Evolutionary conservation across 2,329 filamentous ascomycete species (phyloP).

Genomic region (Periconia sp.): DNA sequence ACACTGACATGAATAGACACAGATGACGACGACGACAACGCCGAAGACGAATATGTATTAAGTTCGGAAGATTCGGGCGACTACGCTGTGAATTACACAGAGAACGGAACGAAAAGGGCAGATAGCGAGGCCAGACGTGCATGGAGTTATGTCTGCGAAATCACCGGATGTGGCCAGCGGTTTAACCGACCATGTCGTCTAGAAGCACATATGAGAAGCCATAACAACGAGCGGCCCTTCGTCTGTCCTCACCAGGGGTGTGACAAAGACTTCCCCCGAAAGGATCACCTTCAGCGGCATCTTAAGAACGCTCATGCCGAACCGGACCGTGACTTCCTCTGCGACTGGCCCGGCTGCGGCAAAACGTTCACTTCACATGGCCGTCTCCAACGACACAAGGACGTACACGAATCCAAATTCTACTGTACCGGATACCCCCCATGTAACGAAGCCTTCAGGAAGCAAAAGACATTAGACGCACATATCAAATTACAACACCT

Average conservation of each 20-base stretch:
- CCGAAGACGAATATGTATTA: neutral
- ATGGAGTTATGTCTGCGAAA: constrained; percentile 77
- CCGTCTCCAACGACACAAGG: constrained; percentile 72
- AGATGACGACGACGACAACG: neutral
- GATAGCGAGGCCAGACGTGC: constrained; percentile 54
- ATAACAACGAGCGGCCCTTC: constrained; percentile 82
- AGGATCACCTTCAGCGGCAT: constrained; percentile 84
- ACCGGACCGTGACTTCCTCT: constrained; percentile 66
- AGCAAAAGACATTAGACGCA: constrained; percentile 80
- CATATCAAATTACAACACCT: constrained; percentile 80
- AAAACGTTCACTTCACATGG: constrained; percentile 83
- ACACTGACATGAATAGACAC: neutral
- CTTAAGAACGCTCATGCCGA: constrained; percentile 74
- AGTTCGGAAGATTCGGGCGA: constrained; percentile 27
- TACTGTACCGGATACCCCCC: constrained; percentile 70
- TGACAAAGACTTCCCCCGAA: constrained; percentile 80
- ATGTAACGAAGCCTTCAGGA: constrained; percentile 80
- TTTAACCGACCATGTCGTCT: constrained; percentile 87
- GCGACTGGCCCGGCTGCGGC: constrained; percentile 70
- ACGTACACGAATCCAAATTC: constrained; percentile 77
- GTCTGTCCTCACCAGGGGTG: constrained; percentile 71
- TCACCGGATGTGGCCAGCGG: constrained; percentile 73
- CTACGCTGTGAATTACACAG: constrained; percentile 28
- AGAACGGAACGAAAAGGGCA: constrained; percentile 29
- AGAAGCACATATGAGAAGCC: constrained; percentile 74